These are phyloP conservation scores for Saturnispora quitensis DNA, from an alignment of 805 yeast genomes.

Conservation along the genomic window DNA sequence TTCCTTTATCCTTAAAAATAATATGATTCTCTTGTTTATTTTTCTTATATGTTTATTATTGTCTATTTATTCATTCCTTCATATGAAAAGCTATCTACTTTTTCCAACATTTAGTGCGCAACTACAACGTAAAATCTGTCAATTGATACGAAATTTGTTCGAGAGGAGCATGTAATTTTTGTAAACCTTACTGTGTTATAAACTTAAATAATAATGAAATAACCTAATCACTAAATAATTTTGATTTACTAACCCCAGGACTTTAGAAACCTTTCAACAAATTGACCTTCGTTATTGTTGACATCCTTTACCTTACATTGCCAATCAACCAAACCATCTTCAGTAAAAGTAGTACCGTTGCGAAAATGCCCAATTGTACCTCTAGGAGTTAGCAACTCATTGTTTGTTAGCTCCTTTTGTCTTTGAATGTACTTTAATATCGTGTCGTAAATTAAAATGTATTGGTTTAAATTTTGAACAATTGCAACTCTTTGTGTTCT, in stretches of 20 bases:
- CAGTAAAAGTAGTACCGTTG: constrained; percentile 2
- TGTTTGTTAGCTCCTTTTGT: constrained; percentile 4
- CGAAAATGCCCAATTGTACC: not conserved
- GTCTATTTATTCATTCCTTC: not conserved
- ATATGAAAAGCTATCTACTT: too few relatives aligned
- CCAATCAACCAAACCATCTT: constrained; percentile 14
- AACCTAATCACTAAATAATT: not conserved
- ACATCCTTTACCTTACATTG: constrained; percentile 4
- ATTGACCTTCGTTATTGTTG: constrained; percentile 1
- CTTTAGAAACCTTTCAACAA: constrained; percentile 1
- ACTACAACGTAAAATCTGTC: not conserved
- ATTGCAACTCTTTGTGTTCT: constrained; percentile 46
- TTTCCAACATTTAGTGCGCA: not conserved
- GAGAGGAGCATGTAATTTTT: not conserved
- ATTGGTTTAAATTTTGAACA: constrained; percentile 52
- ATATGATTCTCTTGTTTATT: not conserved
- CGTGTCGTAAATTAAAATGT: constrained; percentile 40
- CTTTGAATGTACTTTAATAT: constrained; percentile 22
- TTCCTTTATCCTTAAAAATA: not conserved
- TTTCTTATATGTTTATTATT: not conserved
- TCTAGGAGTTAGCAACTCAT: not conserved
- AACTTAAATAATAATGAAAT: not conserved
- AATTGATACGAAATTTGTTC: not conserved
- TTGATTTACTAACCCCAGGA: not conserved
- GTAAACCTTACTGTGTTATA: not conserved